Conservation (phyloP, 179 eudicot genomes). For the Silene noctiflora region DNA sequence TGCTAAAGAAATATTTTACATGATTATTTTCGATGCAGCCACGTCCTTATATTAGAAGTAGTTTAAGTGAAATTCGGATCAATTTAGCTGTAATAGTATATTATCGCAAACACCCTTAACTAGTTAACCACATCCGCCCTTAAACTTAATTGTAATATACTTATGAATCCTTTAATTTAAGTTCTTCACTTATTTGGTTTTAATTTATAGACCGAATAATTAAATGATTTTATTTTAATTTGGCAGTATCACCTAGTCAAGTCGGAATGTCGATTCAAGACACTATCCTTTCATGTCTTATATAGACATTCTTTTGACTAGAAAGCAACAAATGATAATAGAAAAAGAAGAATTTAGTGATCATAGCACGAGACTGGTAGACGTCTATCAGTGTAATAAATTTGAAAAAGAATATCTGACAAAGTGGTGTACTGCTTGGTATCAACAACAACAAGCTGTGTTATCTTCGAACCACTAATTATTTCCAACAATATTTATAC, state of each 20-base stretch:
- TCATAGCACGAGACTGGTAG: conserved; percentile 21
- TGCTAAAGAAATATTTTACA: too few relatives aligned
- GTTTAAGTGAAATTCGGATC: too few relatives aligned
- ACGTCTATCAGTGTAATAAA: conserved; percentile 25
- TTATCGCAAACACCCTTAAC: too few relatives aligned
- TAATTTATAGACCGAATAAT: too few relatives aligned
- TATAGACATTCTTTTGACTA: conserved; percentile 7
- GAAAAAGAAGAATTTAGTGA: conserved; percentile 10
- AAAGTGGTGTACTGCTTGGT: conserved; percentile 18
- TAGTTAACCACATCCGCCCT: too few relatives aligned
- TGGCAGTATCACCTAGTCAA: neutral
- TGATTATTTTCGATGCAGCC: too few relatives aligned
- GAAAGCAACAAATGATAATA: neutral
- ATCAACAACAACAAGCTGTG: conserved; percentile 7
- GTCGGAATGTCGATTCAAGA: neutral
- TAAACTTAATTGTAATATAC: too few relatives aligned
- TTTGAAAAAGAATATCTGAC: conserved; percentile 30
- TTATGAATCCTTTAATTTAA: too few relatives aligned
- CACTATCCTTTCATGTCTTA: neutral
- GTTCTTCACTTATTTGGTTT: too few relatives aligned
- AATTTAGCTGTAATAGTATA: too few relatives aligned
- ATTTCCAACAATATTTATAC: conserved; percentile 9
- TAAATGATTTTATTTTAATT: too few relatives aligned
- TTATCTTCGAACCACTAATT: conserved; percentile 17
- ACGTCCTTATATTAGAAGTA: too few relatives aligned